Base-by-base conservation (phyloP, 768 basidiomycete genomes). In the Phanerodontia chrysosporium region DNA sequence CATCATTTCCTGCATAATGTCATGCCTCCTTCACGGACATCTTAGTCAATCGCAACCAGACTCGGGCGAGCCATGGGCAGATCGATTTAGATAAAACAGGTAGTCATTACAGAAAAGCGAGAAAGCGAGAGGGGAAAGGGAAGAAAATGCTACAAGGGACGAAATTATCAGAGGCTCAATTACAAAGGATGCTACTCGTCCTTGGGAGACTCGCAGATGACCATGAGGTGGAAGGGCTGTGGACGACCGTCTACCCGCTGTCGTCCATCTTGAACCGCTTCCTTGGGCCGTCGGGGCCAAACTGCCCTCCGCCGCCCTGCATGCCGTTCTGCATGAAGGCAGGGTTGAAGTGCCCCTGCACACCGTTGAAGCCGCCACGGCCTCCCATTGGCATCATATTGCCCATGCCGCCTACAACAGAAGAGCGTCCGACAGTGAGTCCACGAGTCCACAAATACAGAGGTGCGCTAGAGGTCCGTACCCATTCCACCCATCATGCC, bases 321-420 rank as follows among this genome's bases (percentile, higher is more conserved):
- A 73, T 69, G 51, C 75, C 72, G 10, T 73, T 68, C 55, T 67
- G 66, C 77, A 86, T 83, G 69, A 90, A 90, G 22, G 86, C 84
- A 2, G 88, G 87, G 69, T 89, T 89, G 75, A 87, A 84, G 73
- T 90, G 86, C 16, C 87, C 86, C 66, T 78, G 78, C 48, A 76
- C 73, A 62, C 73, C 76, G 60, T 74, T 78, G 69, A 77, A 79
- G 46, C 79, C 79, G 52, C 82, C 79, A 55, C 81, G 71, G 54
- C 78, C 78, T 25, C 73, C 79, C 74, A 78, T 74, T 56, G 74
- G 71, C 76, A 82, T 78, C 77, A 53, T 42, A 35, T 80, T 80
- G 66, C 81, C 82, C 78, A 80, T 80, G 70, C 76, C 77, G 78
- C 70, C 73, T 64, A 55, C 35, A 53, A 18, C 21, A 35, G 44